These are phyloP conservation scores for Pilaira anomala DNA, from an alignment of 192 early-diverging fungal species.

Conservation along the genomic window DNA sequence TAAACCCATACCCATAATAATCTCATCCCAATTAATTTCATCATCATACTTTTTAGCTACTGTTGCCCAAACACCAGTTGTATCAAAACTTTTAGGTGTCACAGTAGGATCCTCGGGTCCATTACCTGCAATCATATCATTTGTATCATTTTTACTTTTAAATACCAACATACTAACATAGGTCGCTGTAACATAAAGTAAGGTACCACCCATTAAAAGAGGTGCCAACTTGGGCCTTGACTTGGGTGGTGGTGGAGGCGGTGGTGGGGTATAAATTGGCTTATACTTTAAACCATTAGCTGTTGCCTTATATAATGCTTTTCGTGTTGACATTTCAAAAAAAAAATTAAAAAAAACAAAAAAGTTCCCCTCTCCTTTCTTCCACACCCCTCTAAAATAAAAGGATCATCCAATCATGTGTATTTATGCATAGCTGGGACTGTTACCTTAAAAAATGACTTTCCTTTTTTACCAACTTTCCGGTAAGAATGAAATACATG, in stretches of 20 bases:
- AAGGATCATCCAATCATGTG: no score
- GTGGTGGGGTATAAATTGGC: slow-evolving; percentile 12
- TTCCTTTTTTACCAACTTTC: no score
- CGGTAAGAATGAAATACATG: no score
- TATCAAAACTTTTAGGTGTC: slow-evolving; percentile 33
- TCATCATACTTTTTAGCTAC: slow-evolving; percentile 55
- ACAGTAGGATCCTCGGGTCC: slow-evolving; percentile 7
- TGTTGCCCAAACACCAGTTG: slow-evolving; percentile 41
- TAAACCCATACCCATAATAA: slow-evolving; percentile 53
- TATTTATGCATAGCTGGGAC: no score
- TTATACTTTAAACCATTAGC: slow-evolving; percentile 5
- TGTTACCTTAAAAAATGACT: no score
- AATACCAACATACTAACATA: slow-evolving; percentile 38
- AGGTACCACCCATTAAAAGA: slow-evolving; percentile 28
- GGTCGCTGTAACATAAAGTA: slow-evolving; percentile 38
- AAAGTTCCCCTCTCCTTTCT: not conserved
- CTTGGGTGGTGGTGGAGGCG: slow-evolving; percentile 7
- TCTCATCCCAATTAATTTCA: slow-evolving; percentile 59
- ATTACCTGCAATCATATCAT: slow-evolving; percentile 2
- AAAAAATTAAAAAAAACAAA: not conserved
- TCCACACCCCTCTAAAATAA: no score
- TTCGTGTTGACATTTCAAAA: not conserved
- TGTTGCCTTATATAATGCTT: not conserved
- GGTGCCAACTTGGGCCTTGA: slow-evolving; percentile 14
- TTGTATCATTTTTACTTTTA: slow-evolving; percentile 31